These are phyloP conservation scores for Forsythia suspensa DNA, from an alignment of 257 asterid species.

Conservation along the genomic window DNA sequence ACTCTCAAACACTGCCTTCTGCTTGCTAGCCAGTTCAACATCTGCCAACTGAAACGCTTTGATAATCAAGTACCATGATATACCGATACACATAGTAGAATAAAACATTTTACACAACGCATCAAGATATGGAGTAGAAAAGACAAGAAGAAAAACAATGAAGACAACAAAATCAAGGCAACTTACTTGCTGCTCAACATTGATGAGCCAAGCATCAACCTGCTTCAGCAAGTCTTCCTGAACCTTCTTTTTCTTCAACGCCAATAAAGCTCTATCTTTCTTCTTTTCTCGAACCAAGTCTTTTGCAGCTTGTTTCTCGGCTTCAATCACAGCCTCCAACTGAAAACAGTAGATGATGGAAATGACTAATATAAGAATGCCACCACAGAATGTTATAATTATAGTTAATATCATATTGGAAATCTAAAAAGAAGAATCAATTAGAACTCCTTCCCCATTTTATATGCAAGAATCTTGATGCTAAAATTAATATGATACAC, in stretches of 20 bases:
- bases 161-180: neutral
- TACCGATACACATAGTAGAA: neutral
- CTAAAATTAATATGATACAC: neutral
- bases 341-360: slow-evolving; percentile 33
- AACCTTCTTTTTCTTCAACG: slow-evolving; percentile 74
- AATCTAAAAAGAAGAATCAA: neutral
- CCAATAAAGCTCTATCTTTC: slow-evolving; percentile 85
- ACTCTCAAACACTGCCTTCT: slow-evolving; percentile 96
- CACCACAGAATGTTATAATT: neutral
- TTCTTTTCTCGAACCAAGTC: slow-evolving; percentile 82
- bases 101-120: neutral
- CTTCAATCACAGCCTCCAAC: slow-evolving; percentile 82
- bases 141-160: neutral
- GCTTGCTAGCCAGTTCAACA: slow-evolving; percentile 94
- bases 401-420: neutral
- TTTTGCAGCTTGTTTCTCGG: slow-evolving; percentile 92
- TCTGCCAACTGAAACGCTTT: slow-evolving; percentile 79
- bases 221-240: slow-evolving; percentile 88
- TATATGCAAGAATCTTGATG: neutral
- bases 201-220: slow-evolving; percentile 87
- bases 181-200: slow-evolving; percentile 93
- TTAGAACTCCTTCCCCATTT: neutral
- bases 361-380: slow-evolving; percentile 4
- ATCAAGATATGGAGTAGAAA: neutral
- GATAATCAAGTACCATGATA: slow-evolving; percentile 2